Base-by-base conservation (phyloP, 768 basidiomycete species). In the Leccinum arenicola region DNA sequence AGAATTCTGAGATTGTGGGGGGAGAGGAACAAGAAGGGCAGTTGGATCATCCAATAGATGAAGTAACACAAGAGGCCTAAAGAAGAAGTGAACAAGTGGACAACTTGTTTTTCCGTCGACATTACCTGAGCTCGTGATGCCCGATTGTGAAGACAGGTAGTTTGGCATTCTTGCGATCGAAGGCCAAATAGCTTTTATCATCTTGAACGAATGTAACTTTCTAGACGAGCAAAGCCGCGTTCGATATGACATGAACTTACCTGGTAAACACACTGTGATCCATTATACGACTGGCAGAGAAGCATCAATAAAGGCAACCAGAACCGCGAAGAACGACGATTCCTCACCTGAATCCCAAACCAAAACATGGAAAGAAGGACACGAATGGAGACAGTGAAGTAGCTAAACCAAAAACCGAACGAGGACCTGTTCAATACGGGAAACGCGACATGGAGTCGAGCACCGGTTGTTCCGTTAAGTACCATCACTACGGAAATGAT, bases 381-480 rank as follows among this genome's bases (percentile, higher is more conserved):
- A 21, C 91, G 83, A 63, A 88, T 91, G 58, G 93, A 70, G 50
- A 95, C 88, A 58, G 84, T 85, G 71, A 93, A 93, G 74, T 93
- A 93, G 68, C 89, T 89, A 64, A 93, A 82, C 85, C 88, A 94
- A 75, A 93, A 94, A 1, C 93, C 93, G 65, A 94, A 90, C 1
- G 89, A 91, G 0, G 91, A 91, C 15, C 93, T 80, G 64, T 88
- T 91, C n/a, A 93, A 77, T 52, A 94, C 81, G 0, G 82, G 80
- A 69, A 93, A 93, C 0, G 88, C 82, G 25, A 93, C 76, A 64
- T 91, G 90, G 49, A 91, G 80, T 19, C 88, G 82, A 25, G 91
- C 88, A 25, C 92, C 90, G 27, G 84, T 80, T 5, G 87, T 85
- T 52, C 92, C 92, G 66, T 92, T 94, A 51, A 89, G 75, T 2